Evolutionary conservation across 768 basidiomycete genomes (phyloP).

Genomic region (Mycena crocata): DNA sequence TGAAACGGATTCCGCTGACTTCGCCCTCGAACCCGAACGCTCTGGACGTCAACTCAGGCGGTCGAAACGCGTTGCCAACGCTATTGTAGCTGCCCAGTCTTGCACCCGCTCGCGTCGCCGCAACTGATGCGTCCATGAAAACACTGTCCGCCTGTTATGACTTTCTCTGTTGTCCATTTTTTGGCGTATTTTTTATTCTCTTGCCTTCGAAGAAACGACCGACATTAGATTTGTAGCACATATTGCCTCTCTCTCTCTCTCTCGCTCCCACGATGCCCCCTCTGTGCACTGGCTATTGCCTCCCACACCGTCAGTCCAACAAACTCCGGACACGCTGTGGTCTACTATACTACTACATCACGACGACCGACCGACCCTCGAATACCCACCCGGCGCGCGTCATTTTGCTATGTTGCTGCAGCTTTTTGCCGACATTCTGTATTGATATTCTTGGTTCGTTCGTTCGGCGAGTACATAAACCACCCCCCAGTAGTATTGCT

Average conservation of each 20-base stretch:
- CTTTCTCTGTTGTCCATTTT: conserved; percentile 28
- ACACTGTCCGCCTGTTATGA: conserved; percentile 7
- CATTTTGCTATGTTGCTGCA: conserved; percentile 30
- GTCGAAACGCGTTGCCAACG: conserved; percentile 77
- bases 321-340: conserved; percentile 2
- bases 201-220: conserved; percentile 30
- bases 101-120: conserved; percentile 57
- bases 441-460: conserved; percentile 33
- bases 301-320: conserved; percentile 8
- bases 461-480: conserved; percentile 15
- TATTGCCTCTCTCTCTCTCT: conserved; percentile 24
- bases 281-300: conserved; percentile 16
- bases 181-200: conserved; percentile 33
- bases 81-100: conserved; percentile 57
- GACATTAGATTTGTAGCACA: conserved; percentile 33
- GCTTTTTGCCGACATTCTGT: conserved; percentile 28
- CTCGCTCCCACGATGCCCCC: conserved; percentile 26
- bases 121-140: conserved; percentile 17
- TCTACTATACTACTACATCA: conserved; percentile 28
- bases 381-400: conserved; percentile 28
- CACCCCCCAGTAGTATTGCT: conserved; percentile 20
- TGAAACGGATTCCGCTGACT: not conserved
- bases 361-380: conserved; percentile 32
- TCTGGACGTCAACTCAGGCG: conserved; percentile 60
- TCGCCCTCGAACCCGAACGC: conserved; percentile 1